phyloP scores from a whole-genome alignment of 495 filamentous ascomycete genomes.

The Wilcoxina mikolae region DNA sequence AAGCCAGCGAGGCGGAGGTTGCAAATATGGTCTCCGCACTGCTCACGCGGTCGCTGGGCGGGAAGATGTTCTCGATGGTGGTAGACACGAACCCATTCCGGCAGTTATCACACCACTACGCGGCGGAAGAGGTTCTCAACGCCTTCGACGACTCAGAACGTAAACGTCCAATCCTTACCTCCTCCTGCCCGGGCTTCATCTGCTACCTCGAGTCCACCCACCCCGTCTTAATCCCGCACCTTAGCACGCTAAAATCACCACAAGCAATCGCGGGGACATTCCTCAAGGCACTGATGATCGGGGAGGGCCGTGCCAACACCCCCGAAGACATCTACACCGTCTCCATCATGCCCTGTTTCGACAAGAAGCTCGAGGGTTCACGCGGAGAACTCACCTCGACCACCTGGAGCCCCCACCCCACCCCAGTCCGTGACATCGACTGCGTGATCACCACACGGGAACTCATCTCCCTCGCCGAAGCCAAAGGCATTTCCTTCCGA shows the following conservation, averaged over 20 bases:
- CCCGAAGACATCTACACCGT: conserved; percentile 83
- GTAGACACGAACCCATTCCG: conserved; percentile 66
- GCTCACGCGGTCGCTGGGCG: conserved; percentile 51
- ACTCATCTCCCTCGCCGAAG: conserved; percentile 70
- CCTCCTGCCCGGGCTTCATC: conserved; percentile 92
- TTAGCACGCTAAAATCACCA: conserved; percentile 82
- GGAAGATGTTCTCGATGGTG: conserved; percentile 71
- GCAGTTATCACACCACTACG: conserved; percentile 61
- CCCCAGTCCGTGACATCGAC: conserved; percentile 64
- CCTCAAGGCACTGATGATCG: conserved; percentile 67
- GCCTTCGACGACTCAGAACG: neutral
- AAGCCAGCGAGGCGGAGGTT: conserved; percentile 49
- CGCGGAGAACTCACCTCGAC: conserved; percentile 77
- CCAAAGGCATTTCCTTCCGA: conserved; percentile 58
- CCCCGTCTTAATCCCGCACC: conserved; percentile 76
- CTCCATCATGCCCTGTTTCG: conserved; percentile 95
- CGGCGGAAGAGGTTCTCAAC: conserved; percentile 76
- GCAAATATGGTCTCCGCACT: conserved; percentile 71
- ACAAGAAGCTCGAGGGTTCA: conserved; percentile 95
- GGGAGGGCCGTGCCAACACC: conserved; percentile 36
- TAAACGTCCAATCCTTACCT: conserved; percentile 62
- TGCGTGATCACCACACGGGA: conserved; percentile 95
- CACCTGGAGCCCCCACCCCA: conserved; percentile 40
- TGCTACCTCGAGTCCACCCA: conserved; percentile 98
- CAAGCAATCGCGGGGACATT: conserved; percentile 84